These are phyloP conservation scores for Chrysanthemum lavandulifolium DNA, from an alignment of 129 eudicot genomes.

Conservation along the genomic window DNA sequence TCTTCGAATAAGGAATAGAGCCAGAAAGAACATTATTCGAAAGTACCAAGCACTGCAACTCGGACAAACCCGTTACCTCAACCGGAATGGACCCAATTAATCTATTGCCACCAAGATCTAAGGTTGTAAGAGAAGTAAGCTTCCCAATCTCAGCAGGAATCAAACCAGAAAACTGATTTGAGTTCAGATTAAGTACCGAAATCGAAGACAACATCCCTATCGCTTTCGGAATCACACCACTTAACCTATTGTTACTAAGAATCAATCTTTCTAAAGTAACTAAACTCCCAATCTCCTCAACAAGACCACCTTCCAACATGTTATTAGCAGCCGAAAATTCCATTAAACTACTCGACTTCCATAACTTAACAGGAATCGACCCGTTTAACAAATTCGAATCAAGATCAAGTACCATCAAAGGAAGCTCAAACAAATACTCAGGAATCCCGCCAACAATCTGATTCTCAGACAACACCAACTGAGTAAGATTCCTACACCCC, in stretches of 20 bases:
- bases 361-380: conserved; percentile 51
- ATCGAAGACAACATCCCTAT: conserved; percentile 52
- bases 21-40: conserved; percentile 68
- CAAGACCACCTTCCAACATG: conserved; percentile 50
- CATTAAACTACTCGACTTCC: conserved; percentile 48
- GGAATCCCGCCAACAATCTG: conserved; percentile 60
- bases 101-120: conserved; percentile 65
- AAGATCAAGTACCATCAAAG: conserved; percentile 62
- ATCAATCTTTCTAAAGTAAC: conserved; percentile 43
- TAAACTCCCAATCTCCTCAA: conserved; percentile 44
- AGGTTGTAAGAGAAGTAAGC: conserved; percentile 51
- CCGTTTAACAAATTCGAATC: conserved; percentile 70
- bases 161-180: conserved; percentile 49
- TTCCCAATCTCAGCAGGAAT: conserved; percentile 57
- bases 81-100: conserved; percentile 62
- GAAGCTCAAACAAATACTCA: conserved; percentile 52
- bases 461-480: conserved; percentile 50
- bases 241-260: conserved; percentile 49
- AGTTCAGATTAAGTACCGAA: conserved; percentile 59
- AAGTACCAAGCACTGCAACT: conserved; percentile 65
- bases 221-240: conserved; percentile 50
- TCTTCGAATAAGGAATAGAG: conserved; percentile 44
- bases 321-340: conserved; percentile 78
- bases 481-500: conserved; percentile 57
- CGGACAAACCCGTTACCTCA: conserved; percentile 43